Evolutionary conservation across 2,329 filamentous ascomycete species (phyloP).

Genomic region (Colletotrichum sp.): DNA sequence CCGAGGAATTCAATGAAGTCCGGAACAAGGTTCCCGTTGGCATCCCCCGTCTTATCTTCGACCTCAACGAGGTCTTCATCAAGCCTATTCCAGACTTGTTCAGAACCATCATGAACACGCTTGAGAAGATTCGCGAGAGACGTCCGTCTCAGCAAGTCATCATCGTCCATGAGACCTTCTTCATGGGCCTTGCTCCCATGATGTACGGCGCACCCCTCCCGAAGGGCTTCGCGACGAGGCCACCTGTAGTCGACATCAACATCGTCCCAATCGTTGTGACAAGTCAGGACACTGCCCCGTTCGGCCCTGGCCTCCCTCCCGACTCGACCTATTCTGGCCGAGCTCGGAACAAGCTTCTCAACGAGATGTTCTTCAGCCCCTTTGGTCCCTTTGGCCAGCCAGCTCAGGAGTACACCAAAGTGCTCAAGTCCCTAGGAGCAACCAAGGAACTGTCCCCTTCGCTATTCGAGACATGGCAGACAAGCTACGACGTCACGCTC

Average conservation of each 20-base stretch:
- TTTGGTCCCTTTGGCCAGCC: slow-evolving; percentile 27
- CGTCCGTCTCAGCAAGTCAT: slow-evolving; percentile 43
- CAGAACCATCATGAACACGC: slow-evolving; percentile 35
- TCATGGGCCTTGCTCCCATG: slow-evolving; percentile 42
- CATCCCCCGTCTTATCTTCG: slow-evolving; percentile 33
- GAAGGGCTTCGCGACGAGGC: slow-evolving; percentile 38
- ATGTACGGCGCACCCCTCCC: slow-evolving; percentile 40
- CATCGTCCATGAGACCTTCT: slow-evolving; percentile 46
- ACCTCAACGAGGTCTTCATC: slow-evolving; percentile 38
- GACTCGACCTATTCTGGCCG: slow-evolving; percentile 40
- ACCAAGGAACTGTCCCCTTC: slow-evolving; percentile 23
- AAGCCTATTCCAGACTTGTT: slow-evolving; percentile 36
- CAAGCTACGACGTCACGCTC: slow-evolving; percentile 37
- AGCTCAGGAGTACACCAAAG: slow-evolving; percentile 26
- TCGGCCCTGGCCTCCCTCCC: slow-evolving; percentile 42
- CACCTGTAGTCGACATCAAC: slow-evolving; percentile 44
- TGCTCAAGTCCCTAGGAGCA: slow-evolving; percentile 34
- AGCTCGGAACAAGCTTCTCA: slow-evolving; percentile 34
- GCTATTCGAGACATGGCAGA: slow-evolving; percentile 32
- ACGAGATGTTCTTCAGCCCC: slow-evolving; percentile 23
- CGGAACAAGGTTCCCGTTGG: slow-evolving; percentile 23
- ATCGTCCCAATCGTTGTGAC: slow-evolving; percentile 38
- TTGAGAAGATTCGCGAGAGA: slow-evolving; percentile 35
- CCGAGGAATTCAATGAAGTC: slow-evolving; percentile 23
- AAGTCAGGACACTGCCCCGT: slow-evolving; percentile 44